These are phyloP conservation scores for Aspergillus leporis DNA, from an alignment of 495 filamentous ascomycete genomes.

Conservation along the genomic window DNA sequence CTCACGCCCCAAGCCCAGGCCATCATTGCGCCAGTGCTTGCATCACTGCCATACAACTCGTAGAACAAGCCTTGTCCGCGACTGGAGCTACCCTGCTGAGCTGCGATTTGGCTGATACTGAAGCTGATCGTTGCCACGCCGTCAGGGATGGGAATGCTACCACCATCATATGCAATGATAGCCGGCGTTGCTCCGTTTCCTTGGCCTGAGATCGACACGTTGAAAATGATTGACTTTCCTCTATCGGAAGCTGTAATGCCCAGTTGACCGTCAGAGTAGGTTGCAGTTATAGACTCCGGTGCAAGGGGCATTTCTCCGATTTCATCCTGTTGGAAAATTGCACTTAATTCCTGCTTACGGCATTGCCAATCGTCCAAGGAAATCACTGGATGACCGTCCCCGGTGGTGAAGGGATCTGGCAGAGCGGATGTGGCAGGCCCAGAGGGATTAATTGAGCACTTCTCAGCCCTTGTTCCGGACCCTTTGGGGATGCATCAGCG, in stretches of 20 bases:
- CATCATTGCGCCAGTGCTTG: constrained; percentile 12
- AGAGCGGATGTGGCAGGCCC: background rate
- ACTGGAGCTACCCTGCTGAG: constrained; percentile 2
- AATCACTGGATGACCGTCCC: background rate
- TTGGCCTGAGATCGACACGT: constrained; percentile 6
- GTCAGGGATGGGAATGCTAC: constrained; percentile 8
- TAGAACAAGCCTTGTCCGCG: constrained; percentile 13
- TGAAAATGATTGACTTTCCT: constrained; percentile 4
- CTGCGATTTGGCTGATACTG: constrained; percentile 7
- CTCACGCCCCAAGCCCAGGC: constrained; percentile 15
- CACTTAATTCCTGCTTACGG: constrained; percentile 6
- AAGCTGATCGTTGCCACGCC: constrained; percentile 15
- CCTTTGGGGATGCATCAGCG: no score
- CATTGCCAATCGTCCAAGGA: constrained; percentile 8
- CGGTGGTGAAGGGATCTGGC: background rate
- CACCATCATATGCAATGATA: constrained; percentile 12
- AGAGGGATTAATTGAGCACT: background rate
- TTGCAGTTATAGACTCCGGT: background rate
- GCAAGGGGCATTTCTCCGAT: constrained; percentile 6
- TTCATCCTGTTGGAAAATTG: constrained; percentile 12
- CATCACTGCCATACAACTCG: constrained; percentile 11
- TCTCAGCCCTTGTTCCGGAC: no score
- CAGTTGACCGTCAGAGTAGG: background rate
- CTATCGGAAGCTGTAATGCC: constrained; percentile 1
- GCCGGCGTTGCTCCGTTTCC: constrained; percentile 9